Percentiles rank a stretch among this genome's conserved stretches.
phyloP scores from a whole-genome alignment of 139 green algal genomes.

The Zygnema circumcarinatum region DNA sequence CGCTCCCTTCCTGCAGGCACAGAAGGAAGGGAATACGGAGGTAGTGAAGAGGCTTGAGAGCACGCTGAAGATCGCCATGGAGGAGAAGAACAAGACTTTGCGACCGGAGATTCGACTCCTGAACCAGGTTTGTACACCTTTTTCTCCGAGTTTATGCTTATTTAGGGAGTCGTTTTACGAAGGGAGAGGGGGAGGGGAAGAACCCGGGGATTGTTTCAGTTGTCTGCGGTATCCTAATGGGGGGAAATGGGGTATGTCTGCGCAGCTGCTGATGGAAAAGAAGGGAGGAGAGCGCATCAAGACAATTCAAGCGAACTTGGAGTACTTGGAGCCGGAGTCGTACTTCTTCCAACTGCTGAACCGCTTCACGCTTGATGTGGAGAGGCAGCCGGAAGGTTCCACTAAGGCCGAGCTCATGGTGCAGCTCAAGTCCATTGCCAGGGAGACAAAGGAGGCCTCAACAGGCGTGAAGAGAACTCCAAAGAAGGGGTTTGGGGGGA shows the following conservation, averaged over 20 bases:
- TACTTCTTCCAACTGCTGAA: slow-evolving; percentile 72
- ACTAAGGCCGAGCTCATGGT: slow-evolving; percentile 34
- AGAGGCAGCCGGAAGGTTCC: slow-evolving; percentile 5
- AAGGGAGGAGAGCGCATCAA: slow-evolving; percentile 29
- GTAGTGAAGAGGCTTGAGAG: slow-evolving; percentile 63
- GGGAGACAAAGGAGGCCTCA: slow-evolving; percentile 50
- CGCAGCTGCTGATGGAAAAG: slow-evolving; percentile 62
- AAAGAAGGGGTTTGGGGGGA: neutral
- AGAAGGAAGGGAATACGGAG: slow-evolving; percentile 68
- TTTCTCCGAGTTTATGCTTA: neutral
- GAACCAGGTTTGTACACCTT: slow-evolving; percentile 42
- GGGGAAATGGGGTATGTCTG: neutral
- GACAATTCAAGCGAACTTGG: slow-evolving; percentile 26
- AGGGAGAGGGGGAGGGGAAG: neutral
- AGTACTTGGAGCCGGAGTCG: slow-evolving; percentile 55
- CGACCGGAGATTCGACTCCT: slow-evolving; percentile 72
- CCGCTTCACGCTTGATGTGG: slow-evolving; percentile 53
- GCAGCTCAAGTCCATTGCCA: slow-evolving; percentile 28
- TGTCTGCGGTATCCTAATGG: neutral
- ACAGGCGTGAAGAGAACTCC: slow-evolving; percentile 21
- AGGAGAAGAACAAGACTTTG: slow-evolving; percentile 73
- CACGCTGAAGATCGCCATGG: slow-evolving; percentile 63
- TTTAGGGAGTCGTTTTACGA: neutral
- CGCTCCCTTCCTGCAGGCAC: slow-evolving; percentile 22
- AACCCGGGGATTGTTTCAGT: too few species aligned